phyloP scores from a whole-genome alignment of 2,329 filamentous ascomycete genomes.

The Aspergillus terreus region DNA sequence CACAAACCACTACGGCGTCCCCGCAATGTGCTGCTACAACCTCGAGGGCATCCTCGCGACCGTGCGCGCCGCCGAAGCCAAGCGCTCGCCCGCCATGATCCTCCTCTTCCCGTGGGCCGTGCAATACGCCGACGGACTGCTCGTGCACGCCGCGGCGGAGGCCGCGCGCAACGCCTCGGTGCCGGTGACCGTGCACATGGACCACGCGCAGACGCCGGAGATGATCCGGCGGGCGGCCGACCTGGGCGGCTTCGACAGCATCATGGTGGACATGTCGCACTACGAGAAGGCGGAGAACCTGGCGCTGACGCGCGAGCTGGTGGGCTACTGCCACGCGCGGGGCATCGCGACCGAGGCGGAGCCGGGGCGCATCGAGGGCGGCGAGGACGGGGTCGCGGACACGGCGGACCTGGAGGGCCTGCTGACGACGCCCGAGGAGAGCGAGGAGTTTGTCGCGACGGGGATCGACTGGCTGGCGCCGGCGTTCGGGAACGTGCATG shows the following conservation, averaged over 20 bases:
- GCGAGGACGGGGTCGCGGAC: slow-evolving; percentile 71
- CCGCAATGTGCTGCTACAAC: slow-evolving; percentile 64
- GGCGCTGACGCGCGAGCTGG: slow-evolving; percentile 59
- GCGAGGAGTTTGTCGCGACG: slow-evolving; percentile 65
- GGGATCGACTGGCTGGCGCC: slow-evolving; percentile 73
- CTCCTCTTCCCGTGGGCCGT: slow-evolving; percentile 73
- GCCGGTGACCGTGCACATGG: slow-evolving; percentile 61
- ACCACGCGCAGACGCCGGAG: slow-evolving; percentile 63
- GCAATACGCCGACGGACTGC: slow-evolving; percentile 57
- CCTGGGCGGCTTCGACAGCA: slow-evolving; percentile 63
- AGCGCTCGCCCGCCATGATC: slow-evolving; percentile 65
- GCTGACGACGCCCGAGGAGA: slow-evolving; percentile 66
- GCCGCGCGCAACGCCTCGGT: slow-evolving; percentile 56
- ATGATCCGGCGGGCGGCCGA: slow-evolving; percentile 60
- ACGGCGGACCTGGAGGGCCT: slow-evolving; percentile 60
- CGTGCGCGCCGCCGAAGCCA: slow-evolving; percentile 65
- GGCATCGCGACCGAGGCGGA: slow-evolving; percentile 69
- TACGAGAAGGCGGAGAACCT: slow-evolving; percentile 69
- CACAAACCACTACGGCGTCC: slow-evolving; percentile 55
- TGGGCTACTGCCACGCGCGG: slow-evolving; percentile 59
- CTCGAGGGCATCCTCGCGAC: slow-evolving; percentile 67
- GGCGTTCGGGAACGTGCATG: slow-evolving; percentile 73
- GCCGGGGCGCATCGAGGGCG: slow-evolving; percentile 66
- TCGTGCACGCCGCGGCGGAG: slow-evolving; percentile 54
- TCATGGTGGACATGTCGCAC: slow-evolving; percentile 76